Evolutionary conservation across 768 basidiomycete species (phyloP), one percentile per base, ranked within the genome.

Genomic region (Grammothele lineata): DNA sequence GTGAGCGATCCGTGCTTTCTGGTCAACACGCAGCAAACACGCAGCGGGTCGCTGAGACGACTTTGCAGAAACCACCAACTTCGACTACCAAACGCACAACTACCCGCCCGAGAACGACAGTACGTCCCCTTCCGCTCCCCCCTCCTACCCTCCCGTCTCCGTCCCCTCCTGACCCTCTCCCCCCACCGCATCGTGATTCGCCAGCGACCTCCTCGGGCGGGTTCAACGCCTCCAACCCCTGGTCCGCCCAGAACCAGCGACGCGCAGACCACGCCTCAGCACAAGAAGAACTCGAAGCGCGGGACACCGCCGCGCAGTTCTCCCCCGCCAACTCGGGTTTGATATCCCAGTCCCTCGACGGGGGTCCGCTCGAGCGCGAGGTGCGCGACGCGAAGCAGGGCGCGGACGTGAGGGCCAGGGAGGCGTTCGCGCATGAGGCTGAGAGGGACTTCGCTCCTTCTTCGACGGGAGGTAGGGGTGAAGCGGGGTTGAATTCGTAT

Each of bases 181-280:
- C 24, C 17, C 19, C 18, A 17, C 21, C 12, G 6, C 22, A 12
- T 19, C 19, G 25, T 2, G n/a, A n/a, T n/a, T n/a, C n/a, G n/a
- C 27, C 48, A 63, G 62, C 60, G 22, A 61, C 62, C 2, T 56
- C 60, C 10, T 57, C 57, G n/a, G 63, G 63, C 34, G 63, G 63
- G 12, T 64, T 60, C 51, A 55, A 59, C 17, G 51, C 58, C 11
- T 21, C 56, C 9, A 25, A 56, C 45, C 41, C 55, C 40, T 30
- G 7, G 8, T 7, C 27, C 8, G 8, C 27, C 27, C 27, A 30
- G 27, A 30, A 30, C 27, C 27, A 30, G 27, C 27, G 27, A 7
- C 27, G 27, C 27, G 27, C 27, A 7, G 27, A 30, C 27, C 27
- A 30, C 27, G 7, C 14, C 27, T n/a, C n/a, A n/a, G n/a, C n/a